These are phyloP conservation scores for Coprinopsis cinerea DNA, from an alignment of 768 basidiomycete species.

Conservation along the genomic window DNA sequence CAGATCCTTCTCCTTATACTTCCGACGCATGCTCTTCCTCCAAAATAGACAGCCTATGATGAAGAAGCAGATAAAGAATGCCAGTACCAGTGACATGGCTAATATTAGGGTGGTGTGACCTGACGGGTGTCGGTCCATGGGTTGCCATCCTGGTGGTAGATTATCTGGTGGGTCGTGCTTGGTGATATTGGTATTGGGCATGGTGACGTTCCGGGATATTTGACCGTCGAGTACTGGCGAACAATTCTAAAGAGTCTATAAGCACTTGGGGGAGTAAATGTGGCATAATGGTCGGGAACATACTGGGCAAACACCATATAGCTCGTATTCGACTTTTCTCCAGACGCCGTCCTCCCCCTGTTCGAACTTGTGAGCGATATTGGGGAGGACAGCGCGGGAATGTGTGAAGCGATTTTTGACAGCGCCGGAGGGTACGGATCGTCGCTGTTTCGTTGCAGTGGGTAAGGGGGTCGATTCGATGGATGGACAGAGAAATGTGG, in stretches of 20 bases:
- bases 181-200: slow-evolving; percentile 13
- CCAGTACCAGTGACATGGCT: slow-evolving; percentile 56
- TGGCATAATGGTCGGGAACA: slow-evolving; percentile 28
- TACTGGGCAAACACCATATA: slow-evolving; percentile 64
- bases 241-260: slow-evolving; percentile 17
- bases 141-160: slow-evolving; percentile 55
- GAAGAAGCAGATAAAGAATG: slow-evolving; percentile 52
- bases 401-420: slow-evolving; percentile 3
- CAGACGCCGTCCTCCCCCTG: slow-evolving; percentile 50
- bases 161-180: slow-evolving; percentile 20
- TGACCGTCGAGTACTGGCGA: slow-evolving; percentile 27
- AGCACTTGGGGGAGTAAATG: slow-evolving; percentile 9
- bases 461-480: slow-evolving; percentile 19
- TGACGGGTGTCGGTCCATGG: slow-evolving; percentile 4
- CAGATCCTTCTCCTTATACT: slow-evolving; percentile 36
- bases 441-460: slow-evolving; percentile 7
- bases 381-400: slow-evolving; percentile 14
- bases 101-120: slow-evolving; percentile 41
- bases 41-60: slow-evolving; percentile 60
- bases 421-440: slow-evolving; percentile 13
- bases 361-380: slow-evolving; percentile 51
- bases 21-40: slow-evolving; percentile 38
- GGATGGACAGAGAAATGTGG: slow-evolving; percentile 57
- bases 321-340: slow-evolving; percentile 53
- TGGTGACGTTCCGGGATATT: slow-evolving; percentile 18